Conservation (phyloP, 1,284 basidiomycete species). For the Cerrena zonata region DNA sequence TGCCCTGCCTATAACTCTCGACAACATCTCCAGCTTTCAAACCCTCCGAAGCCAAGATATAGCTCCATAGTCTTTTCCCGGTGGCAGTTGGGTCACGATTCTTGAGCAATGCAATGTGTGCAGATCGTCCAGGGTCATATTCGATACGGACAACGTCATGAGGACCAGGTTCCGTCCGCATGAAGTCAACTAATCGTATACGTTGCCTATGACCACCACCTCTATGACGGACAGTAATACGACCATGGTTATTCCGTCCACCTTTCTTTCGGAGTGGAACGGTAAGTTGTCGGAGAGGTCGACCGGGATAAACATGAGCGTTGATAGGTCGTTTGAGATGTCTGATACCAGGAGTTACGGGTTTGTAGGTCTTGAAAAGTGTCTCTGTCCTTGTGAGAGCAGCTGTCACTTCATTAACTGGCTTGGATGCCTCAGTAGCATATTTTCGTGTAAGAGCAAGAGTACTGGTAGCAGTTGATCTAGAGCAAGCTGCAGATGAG, state of each 20-base stretch:
- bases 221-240: conserved; percentile 82
- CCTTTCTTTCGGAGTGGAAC: conserved; percentile 79
- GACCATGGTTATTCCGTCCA: conserved; percentile 80
- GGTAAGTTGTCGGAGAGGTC: conserved; percentile 81
- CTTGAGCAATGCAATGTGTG: conserved; percentile 86
- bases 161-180: conserved; percentile 67
- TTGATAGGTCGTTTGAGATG: conserved; percentile 81
- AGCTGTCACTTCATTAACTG: conserved; percentile 28
- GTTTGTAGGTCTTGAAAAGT: conserved; percentile 86
- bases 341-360: conserved; percentile 80
- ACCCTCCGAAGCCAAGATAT: conserved; percentile 89
- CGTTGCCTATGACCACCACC: conserved; percentile 91
- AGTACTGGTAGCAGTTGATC: conserved; percentile 11
- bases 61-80: conserved; percentile 61
- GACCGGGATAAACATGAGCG: conserved; percentile 77
- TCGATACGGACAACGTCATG: conserved; percentile 91
- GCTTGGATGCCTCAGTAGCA: conserved; percentile 29
- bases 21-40: conserved; percentile 85
- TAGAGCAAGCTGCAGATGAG: conserved; percentile 14
- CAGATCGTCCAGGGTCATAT: conserved; percentile 91
- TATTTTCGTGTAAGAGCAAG: conserved; percentile 20
- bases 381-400: conserved; percentile 39
- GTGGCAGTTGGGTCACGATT: conserved; percentile 45
- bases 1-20: conserved; percentile 79
- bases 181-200: conserved; percentile 85